phyloP scores from a whole-genome alignment of 768 basidiomycete species.

The Tulasnella sp. region DNA sequence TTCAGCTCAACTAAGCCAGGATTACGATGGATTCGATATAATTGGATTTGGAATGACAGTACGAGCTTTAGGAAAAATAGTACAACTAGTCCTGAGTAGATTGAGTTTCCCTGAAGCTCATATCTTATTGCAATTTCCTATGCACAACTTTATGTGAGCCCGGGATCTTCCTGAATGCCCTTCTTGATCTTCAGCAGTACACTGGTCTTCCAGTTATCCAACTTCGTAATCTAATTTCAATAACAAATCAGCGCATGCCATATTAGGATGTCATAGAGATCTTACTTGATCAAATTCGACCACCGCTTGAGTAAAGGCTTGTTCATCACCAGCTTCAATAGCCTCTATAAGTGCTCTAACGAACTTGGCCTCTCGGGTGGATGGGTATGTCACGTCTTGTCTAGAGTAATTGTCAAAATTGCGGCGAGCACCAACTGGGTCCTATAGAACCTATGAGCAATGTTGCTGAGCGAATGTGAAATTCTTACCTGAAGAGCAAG shows the following conservation, averaged over 20 bases:
- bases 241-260: background rate
- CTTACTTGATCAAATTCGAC: constrained; percentile 76
- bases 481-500: constrained; percentile 68
- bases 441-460: constrained; percentile 35
- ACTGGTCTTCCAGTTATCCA: constrained; percentile 93
- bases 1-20: no score
- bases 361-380: constrained; percentile 89
- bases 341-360: constrained; percentile 64
- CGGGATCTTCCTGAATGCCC: constrained; percentile 46
- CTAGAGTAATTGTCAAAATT: constrained; percentile 63
- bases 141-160: constrained; percentile 15
- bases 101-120: no score
- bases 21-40: no score
- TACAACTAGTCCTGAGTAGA: no score
- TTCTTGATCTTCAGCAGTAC: constrained; percentile 87
- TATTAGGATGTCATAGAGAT: background rate
- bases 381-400: constrained; percentile 74
- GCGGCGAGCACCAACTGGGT: constrained; percentile 67
- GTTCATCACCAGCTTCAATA: constrained; percentile 54
- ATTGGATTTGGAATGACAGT: no score
- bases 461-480: background rate
- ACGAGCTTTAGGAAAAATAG: no score
- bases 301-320: constrained; percentile 70
- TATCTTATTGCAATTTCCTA: no score
- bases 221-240: constrained; percentile 38